Evolutionary conservation across 164 flowering plant genomes (phyloP).

Genomic region (Chimonanthus praecox): DNA sequence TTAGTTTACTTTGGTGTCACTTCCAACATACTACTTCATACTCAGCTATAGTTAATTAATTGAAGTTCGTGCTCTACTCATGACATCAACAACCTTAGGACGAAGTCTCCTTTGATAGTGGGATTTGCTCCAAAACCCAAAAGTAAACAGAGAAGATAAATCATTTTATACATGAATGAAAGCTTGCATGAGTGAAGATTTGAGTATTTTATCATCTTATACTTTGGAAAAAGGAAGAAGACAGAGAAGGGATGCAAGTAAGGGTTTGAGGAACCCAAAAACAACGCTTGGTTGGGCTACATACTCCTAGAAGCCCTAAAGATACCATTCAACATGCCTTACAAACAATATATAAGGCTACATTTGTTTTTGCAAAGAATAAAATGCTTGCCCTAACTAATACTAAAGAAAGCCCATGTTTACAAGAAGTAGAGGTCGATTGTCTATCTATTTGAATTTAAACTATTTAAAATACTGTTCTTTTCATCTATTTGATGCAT

Average conservation of each 20-base stretch:
- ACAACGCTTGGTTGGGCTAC: neutral
- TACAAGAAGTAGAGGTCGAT: too few relatives aligned
- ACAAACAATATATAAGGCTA: neutral
- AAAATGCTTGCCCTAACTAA: too few relatives aligned
- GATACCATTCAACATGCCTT: neutral
- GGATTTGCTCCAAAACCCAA: slow-evolving; percentile 18
- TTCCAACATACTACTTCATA: slow-evolving; percentile 17
- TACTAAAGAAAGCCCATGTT: too few relatives aligned
- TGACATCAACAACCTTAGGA: slow-evolving; percentile 28
- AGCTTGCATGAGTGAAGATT: neutral
- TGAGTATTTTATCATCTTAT: neutral
- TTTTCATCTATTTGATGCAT: too few relatives aligned
- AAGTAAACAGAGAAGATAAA: slow-evolving; percentile 2
- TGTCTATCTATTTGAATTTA: too few relatives aligned
- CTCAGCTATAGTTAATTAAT: slow-evolving; percentile 10
- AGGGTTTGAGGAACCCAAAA: neutral
- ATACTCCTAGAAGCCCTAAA: neutral
- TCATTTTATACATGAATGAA: neutral
- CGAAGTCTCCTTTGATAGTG: slow-evolving; percentile 6
- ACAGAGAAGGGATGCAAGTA: neutral
- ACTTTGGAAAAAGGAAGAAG: neutral
- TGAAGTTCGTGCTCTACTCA: slow-evolving; percentile 38
- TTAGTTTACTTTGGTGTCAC: slow-evolving; percentile 5
- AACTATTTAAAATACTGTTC: too few relatives aligned
- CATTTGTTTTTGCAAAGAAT: neutral